A percentile compares a stretch with the other conserved stretches of the same genome.
Conservation (phyloP, 2,329 filamentous ascomycete species). For the Penicillium palitans region DNA sequence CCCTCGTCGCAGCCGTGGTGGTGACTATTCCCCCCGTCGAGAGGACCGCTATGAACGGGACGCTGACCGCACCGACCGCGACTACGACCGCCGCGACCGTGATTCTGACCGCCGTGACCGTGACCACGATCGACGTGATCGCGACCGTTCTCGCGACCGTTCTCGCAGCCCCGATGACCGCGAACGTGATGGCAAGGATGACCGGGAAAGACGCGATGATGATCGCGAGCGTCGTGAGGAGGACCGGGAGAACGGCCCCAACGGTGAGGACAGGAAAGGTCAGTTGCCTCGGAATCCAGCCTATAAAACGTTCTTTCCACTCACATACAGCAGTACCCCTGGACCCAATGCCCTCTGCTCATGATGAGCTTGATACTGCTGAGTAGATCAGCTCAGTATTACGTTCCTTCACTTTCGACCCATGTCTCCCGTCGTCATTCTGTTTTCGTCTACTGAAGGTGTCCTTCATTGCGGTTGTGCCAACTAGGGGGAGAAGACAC, state of each 20-base stretch:
- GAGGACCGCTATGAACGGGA: conserved; percentile 82
- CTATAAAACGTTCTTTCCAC: neutral
- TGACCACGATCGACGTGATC: conserved; percentile 47
- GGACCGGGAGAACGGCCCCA: conserved; percentile 73
- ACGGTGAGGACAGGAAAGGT: conserved; percentile 92
- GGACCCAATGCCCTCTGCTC: conserved; percentile 77
- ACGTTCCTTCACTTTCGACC: conserved; percentile 8
- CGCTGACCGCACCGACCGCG: conserved; percentile 65
- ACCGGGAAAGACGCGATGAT: conserved; percentile 51
- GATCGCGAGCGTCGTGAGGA: conserved; percentile 70
- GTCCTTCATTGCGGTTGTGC: neutral
- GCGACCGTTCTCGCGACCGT: conserved; percentile 27
- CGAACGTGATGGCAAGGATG: conserved; percentile 26
- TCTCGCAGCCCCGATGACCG: conserved; percentile 28
- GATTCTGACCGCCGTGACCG: conserved; percentile 65
- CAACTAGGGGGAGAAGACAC: neutral
- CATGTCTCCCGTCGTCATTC: neutral
- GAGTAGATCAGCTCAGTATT: conserved; percentile 57
- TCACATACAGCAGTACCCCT: conserved; percentile 49
- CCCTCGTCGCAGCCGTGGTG: conserved; percentile 59
- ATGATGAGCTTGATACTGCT: conserved; percentile 94
- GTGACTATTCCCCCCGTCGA: conserved; percentile 82
- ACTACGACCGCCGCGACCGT: conserved; percentile 69
- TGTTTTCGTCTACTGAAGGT: conserved; percentile 1
- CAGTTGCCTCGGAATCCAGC: conserved; percentile 18